These are phyloP conservation scores for Trypanosoma boissoni DNA, from an alignment of 208 protist species.

Conservation along the genomic window DNA sequence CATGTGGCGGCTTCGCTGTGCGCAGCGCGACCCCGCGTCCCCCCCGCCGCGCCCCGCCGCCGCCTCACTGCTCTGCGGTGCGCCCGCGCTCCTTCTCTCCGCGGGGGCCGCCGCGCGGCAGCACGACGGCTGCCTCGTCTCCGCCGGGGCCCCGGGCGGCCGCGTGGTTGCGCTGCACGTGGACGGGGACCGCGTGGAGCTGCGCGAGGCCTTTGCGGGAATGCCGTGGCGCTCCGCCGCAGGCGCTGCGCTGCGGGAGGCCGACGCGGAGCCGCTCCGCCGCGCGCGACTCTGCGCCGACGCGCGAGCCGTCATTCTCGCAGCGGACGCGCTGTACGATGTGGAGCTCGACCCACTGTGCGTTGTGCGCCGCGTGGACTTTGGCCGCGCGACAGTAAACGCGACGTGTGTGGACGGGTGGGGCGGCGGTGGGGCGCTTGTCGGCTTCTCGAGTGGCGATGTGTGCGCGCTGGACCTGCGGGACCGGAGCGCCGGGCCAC, in stretches of 20 bases:
- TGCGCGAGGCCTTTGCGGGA: constrained; percentile 12
- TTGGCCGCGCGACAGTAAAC: constrained; percentile 29
- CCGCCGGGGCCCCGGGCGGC: constrained; percentile 1
- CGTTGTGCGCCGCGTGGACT: neutral
- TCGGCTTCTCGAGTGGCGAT: constrained; percentile 64
- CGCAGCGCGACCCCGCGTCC: neutral
- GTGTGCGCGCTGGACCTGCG: constrained; percentile 66
- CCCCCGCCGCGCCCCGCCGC: too few species aligned
- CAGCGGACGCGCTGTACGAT: constrained; percentile 17
- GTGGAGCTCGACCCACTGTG: constrained; percentile 16
- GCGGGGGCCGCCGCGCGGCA: neutral
- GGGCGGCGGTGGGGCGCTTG: constrained; percentile 38
- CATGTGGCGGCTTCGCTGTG: neutral
- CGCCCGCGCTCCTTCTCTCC: neutral
- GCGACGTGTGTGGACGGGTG: constrained; percentile 53
- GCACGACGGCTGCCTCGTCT: constrained; percentile 9
- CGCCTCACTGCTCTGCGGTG: too few species aligned
- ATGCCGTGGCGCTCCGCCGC: too few species aligned
- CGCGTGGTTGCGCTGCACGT: constrained; percentile 16
- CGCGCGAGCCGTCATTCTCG: neutral
- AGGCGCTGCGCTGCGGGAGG: neutral
- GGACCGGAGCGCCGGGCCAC: constrained; percentile 21
- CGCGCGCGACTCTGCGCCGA: constrained; percentile 19
- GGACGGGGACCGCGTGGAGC: constrained; percentile 8
- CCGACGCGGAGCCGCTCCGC: constrained; percentile 9